Conservation (phyloP, 352 stramenopile genomes). For the Phytophthora sojae region DNA sequence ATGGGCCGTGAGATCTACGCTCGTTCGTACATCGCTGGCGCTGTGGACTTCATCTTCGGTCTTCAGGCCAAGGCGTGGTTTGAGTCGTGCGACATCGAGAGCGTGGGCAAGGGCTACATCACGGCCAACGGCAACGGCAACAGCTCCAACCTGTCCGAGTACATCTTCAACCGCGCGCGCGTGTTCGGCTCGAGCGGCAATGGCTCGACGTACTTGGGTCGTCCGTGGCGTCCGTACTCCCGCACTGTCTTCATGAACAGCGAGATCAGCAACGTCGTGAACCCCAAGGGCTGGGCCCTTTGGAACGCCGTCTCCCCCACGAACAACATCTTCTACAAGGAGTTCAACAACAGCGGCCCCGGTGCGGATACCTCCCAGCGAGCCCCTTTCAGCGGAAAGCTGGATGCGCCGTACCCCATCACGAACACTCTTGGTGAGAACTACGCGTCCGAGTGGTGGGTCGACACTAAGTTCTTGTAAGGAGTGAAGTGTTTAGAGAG, state of each 20-base stretch:
- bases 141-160: slow-evolving; percentile 14
- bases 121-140: slow-evolving; percentile 22
- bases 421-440: background rate
- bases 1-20: slow-evolving; percentile 14
- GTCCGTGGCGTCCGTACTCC: slow-evolving; percentile 15
- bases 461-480: slow-evolving; percentile 22
- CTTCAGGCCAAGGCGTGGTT: slow-evolving; percentile 20
- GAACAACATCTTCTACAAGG: slow-evolving; percentile 15
- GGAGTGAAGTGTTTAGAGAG: too few species aligned
- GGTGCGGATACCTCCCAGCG: slow-evolving; percentile 5
- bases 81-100: slow-evolving; percentile 22
- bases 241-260: slow-evolving; percentile 25
- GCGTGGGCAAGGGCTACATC: slow-evolving; percentile 3
- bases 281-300: slow-evolving; percentile 6
- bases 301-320: slow-evolving; percentile 12
- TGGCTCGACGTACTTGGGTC: slow-evolving; percentile 8
- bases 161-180: slow-evolving; percentile 23
- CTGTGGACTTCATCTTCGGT: slow-evolving; percentile 28
- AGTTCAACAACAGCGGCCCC: slow-evolving; percentile 20
- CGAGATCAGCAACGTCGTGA: slow-evolving; percentile 11
- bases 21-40: slow-evolving; percentile 19
- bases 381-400: slow-evolving; percentile 7
- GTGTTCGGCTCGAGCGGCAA: slow-evolving; percentile 10
- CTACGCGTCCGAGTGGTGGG: slow-evolving; percentile 18
- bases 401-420: background rate